A percentile compares a stretch with the other conserved stretches of the same genome.
These are phyloP conservation scores for Chlorella sp. DNA, from an alignment of 139 green algal genomes.

Conservation along the genomic window DNA sequence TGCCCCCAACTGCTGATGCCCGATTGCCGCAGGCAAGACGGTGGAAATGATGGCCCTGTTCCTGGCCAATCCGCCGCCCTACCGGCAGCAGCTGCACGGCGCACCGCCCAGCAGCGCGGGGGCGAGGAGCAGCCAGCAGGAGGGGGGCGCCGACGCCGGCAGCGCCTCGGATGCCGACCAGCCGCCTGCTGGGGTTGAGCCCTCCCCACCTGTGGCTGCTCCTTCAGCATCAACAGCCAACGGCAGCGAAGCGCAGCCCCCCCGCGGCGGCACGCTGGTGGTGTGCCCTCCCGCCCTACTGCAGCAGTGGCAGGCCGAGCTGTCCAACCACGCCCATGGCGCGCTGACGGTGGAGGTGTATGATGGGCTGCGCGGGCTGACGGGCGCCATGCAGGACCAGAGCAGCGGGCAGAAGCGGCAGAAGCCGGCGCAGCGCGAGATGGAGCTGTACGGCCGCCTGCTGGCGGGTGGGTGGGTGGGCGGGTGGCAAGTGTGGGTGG, in stretches of 20 bases:
- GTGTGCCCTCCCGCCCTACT: constrained; percentile 73
- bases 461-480: not conserved
- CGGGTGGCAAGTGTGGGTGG: not conserved
- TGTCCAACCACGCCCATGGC: constrained; percentile 53
- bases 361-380: constrained; percentile 53
- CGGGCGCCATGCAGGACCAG: not conserved
- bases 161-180: not conserved
- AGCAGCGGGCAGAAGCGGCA: not conserved
- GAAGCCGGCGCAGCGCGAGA: constrained; percentile 33
- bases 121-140: not conserved
- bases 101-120: not conserved
- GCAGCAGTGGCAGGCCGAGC: constrained; percentile 73
- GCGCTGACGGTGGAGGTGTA: constrained; percentile 64
- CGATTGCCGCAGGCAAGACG: constrained; percentile 49
- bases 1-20: not conserved
- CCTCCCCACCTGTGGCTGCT: too few relatives aligned
- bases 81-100: not conserved
- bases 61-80: constrained; percentile 54
- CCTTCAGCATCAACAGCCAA: not conserved
- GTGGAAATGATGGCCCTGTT: constrained; percentile 47
- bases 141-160: not conserved
- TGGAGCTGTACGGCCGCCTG: constrained; percentile 27
- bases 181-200: too few relatives aligned
- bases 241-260: not conserved
- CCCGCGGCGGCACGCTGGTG: constrained; percentile 62